These are phyloP conservation scores for Scutellaria baicalensis DNA, from an alignment of 257 asterid genomes.

Conservation along the genomic window DNA sequence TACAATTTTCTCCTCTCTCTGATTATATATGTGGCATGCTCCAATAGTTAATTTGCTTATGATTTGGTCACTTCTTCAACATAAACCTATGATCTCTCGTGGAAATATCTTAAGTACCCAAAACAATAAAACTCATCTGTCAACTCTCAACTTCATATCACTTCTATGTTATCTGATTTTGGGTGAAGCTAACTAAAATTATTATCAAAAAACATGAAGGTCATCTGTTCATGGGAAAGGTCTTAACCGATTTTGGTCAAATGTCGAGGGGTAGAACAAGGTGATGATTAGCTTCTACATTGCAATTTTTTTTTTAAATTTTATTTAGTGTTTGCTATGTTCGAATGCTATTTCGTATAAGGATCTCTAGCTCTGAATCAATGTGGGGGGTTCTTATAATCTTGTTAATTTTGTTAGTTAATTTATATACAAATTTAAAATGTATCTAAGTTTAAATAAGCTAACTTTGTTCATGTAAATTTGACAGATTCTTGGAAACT, in stretches of 20 bases:
- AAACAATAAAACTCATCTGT: neutral
- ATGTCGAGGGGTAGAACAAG: conserved; percentile 85
- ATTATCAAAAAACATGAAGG: conserved; percentile 36
- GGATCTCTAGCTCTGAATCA: no score
- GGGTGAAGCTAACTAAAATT: neutral
- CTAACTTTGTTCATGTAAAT: no score
- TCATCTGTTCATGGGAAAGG: conserved; percentile 92
- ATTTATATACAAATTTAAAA: no score
- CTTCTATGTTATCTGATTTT: neutral
- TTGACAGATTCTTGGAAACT: no score
- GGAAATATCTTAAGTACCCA: neutral
- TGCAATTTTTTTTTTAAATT: no score
- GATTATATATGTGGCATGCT: neutral
- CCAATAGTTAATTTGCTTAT: neutral
- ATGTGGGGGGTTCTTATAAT: no score
- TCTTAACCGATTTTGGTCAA: conserved; percentile 82
- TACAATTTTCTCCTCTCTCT: neutral
- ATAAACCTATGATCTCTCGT: neutral
- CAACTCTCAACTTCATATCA: neutral
- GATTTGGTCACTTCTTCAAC: neutral
- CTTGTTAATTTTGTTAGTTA: no score
- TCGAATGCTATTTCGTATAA: no score
- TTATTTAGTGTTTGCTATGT: no score
- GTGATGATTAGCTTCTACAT: no score
- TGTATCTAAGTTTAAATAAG: no score